Evolutionary conservation across 805 yeast genomes (phyloP).

Genomic region (Candida orba): DNA sequence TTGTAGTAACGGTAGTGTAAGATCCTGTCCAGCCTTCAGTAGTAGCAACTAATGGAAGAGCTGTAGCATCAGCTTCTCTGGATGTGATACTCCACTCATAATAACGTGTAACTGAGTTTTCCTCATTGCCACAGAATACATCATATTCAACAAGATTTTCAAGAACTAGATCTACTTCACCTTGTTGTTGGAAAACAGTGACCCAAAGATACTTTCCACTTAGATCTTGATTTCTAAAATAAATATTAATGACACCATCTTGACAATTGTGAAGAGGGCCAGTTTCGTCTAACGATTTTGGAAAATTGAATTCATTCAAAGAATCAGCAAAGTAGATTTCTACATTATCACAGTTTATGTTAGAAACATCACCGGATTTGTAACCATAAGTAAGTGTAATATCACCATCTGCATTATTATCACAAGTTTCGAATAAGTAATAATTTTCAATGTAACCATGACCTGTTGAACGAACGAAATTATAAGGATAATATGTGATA

Average conservation of each 20-base stretch:
- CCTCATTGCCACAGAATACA: constrained; percentile 8
- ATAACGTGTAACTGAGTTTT: neutral
- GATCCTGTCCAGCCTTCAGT: constrained; percentile 15
- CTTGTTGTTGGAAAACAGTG: constrained; percentile 26
- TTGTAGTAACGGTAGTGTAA: constrained; percentile 13
- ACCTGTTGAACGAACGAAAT: constrained; percentile 27
- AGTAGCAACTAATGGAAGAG: constrained; percentile 14
- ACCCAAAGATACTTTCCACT: constrained; percentile 24
- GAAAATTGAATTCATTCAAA: constrained; percentile 30
- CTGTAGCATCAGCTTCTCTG: constrained; percentile 18
- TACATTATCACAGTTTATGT: constrained; percentile 18
- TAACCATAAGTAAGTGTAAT: constrained; percentile 19
- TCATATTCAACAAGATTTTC: constrained; percentile 4
- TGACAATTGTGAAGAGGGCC: constrained; percentile 9
- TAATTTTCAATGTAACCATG: constrained; percentile 26
- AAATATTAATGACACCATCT: neutral
- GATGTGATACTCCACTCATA: constrained; percentile 4
- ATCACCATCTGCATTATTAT: constrained; percentile 20
- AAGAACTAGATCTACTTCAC: neutral
- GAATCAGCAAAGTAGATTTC: constrained; percentile 20
- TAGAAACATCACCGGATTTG: constrained; percentile 7
- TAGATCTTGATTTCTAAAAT: neutral
- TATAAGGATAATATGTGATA: constrained; percentile 15
- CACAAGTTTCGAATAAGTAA: constrained; percentile 28
- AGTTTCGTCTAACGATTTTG: constrained; percentile 12